Conservation (phyloP, 1,284 basidiomycete species). For the Rhodotorula sp. region DNA sequence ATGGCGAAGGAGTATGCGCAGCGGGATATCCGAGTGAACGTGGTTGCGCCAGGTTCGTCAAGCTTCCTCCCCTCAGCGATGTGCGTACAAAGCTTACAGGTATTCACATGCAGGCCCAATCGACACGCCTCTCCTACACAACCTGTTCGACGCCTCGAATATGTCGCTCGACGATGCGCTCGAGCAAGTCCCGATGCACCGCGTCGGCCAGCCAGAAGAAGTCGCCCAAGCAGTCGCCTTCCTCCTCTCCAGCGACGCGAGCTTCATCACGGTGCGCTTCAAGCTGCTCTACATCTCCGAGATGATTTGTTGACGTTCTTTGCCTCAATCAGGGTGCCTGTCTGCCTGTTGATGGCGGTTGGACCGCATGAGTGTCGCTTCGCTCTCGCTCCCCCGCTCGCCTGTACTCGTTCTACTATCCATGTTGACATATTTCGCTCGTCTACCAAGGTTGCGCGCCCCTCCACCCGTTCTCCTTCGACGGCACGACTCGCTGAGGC, state of each 20-base stretch:
- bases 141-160: conserved; percentile 9
- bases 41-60: conserved; percentile 32
- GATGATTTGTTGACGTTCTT: background rate
- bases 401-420: background rate
- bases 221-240: conserved; percentile 35
- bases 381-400: background rate
- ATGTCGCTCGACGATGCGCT: conserved; percentile 5
- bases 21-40: conserved; percentile 28
- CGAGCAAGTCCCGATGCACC: conserved; percentile 23
- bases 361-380: conserved; percentile 4
- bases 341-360: conserved; percentile 37
- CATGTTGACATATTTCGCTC: background rate
- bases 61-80: background rate
- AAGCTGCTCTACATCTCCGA: no score
- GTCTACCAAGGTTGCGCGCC: conserved; percentile 6
- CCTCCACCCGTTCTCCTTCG: background rate
- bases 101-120: conserved; percentile 16
- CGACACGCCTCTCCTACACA: conserved; percentile 28
- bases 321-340: conserved; percentile 24
- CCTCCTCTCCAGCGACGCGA: conserved; percentile 26
- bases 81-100: background rate
- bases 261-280: conserved; percentile 34
- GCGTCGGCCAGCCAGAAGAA: conserved; percentile 32
- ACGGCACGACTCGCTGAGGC: background rate
- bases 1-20: conserved; percentile 30